Evolutionary conservation across 108 stramenopile species (phyloP), one percentile per base, ranked within the genome.

Genomic region (Cyclotella sp.): DNA sequence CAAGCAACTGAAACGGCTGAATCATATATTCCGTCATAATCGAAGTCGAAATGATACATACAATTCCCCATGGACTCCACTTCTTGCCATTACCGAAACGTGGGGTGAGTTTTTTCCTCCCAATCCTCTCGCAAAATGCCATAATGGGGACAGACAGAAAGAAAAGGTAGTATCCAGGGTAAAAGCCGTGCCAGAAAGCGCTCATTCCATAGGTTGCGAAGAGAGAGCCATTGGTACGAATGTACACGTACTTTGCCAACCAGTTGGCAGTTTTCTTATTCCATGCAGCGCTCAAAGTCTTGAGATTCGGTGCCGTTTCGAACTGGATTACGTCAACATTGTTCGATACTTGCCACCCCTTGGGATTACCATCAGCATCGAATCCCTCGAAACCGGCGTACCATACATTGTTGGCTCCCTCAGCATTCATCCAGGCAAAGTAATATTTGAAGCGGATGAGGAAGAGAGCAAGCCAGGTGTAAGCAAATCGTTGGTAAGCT

Each of bases 141-240:
- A 90, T 40, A 39, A 96, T 54, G 26, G 95, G 95, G 54, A 96
- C 88, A n/a, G 91, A 92, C 60, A 97, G 51, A 87, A 97, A 97
- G 75, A 97, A 97, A 28, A 97, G 64, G 87, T 96, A 97, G 87
- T 98, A 98, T 6, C 97, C 97, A 8, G 97, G 97, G 85, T 98
- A 98, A 76, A 98, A 97, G 16, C 97, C 97, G 75, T 98, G 97
- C 97, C 97, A 98, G 81, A 98, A 95, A 16, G 97, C 96, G 60
- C 88, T 90, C 81, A 95, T 86, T 49, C 88, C 86, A 74, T 98
- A 98, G 12, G 96, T 96, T 46, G 95, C 95, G 59, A 87, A 60
- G 11, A 94, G 82, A 53, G 80, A 87, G 24, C 93, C 91, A 24
- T 85, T 86, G 9, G 95, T 97, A 42, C 97, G 93, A 62, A 96